Conservation (phyloP, 345 rosid genomes). For the Cardamine occulta region DNA sequence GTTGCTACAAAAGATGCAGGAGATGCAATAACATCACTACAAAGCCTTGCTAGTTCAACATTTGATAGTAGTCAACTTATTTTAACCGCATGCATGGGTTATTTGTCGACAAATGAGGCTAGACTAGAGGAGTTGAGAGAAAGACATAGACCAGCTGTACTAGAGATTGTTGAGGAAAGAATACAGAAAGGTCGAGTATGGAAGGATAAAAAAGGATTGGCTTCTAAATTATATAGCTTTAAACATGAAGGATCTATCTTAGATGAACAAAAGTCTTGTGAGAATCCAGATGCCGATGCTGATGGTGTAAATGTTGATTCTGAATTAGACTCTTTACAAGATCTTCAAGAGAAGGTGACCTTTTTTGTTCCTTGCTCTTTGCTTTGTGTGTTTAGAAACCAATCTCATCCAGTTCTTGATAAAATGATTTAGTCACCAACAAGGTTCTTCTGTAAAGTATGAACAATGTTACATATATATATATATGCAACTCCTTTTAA, state of each 20-base stretch:
- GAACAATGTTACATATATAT: conserved; percentile 3
- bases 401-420: conserved; percentile 22
- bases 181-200: conserved; percentile 57
- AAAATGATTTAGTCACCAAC: conserved; percentile 18
- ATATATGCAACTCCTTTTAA: conserved; percentile 47
- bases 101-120: conserved; percentile 70
- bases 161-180: conserved; percentile 68
- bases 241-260: conserved; percentile 57
- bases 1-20: conserved; percentile 88
- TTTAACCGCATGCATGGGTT: conserved; percentile 90
- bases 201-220: conserved; percentile 87
- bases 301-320: conserved; percentile 50
- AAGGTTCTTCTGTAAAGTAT: conserved; percentile 12
- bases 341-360: conserved; percentile 87
- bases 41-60: conserved; percentile 89
- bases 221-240: conserved; percentile 83
- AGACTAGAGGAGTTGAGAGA: conserved; percentile 73
- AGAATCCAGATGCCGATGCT: conserved; percentile 41
- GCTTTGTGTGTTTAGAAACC: background rate
- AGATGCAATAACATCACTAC: conserved; percentile 84
- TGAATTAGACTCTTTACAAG: conserved; percentile 64
- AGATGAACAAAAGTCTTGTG: conserved; percentile 49
- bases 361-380: conserved; percentile 26
- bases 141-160: conserved; percentile 74
- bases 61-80: conserved; percentile 98